A percentile compares a stretch with the other conserved stretches of the same genome.
Conservation (phyloP, 805 yeast species). For the Candida ascalaphidarum region DNA sequence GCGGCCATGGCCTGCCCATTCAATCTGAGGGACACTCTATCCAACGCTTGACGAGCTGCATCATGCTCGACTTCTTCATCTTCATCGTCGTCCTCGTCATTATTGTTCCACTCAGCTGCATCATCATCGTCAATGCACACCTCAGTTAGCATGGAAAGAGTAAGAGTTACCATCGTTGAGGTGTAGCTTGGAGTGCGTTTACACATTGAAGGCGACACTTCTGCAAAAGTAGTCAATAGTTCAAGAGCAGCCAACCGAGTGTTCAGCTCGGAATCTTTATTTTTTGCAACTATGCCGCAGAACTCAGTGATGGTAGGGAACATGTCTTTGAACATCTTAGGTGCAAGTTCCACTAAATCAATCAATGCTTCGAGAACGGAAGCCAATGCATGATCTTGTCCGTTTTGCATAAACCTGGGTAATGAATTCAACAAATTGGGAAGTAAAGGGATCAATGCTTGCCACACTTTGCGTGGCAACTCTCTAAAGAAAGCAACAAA, state of each 20-base stretch:
- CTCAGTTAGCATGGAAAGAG: slow-evolving; percentile 83
- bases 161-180: slow-evolving; percentile 59
- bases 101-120: slow-evolving; percentile 79
- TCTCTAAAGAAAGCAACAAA: slow-evolving; percentile 84
- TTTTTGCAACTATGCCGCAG: slow-evolving; percentile 74
- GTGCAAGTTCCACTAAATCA: slow-evolving; percentile 88
- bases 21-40: slow-evolving; percentile 75
- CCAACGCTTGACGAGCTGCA: slow-evolving; percentile 92
- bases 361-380: slow-evolving; percentile 83
- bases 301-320: slow-evolving; percentile 83
- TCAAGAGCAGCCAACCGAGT: slow-evolving; percentile 86
- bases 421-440: slow-evolving; percentile 81
- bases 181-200: slow-evolving; percentile 68
- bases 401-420: slow-evolving; percentile 72
- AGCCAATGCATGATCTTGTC: slow-evolving; percentile 75
- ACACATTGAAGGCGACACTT: slow-evolving; percentile 94
- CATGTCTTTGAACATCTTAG: slow-evolving; percentile 88
- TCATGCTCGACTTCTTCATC: slow-evolving; percentile 77
- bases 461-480: slow-evolving; percentile 75
- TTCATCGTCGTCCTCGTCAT: slow-evolving; percentile 67
- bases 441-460: slow-evolving; percentile 62
- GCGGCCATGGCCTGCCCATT: slow-evolving; percentile 80
- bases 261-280: slow-evolving; percentile 67
- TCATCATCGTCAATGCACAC: slow-evolving; percentile 86
- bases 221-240: slow-evolving; percentile 82